Conservation (phyloP, 495 filamentous ascomycete species). For the Lichenothelia convexa region DNA sequence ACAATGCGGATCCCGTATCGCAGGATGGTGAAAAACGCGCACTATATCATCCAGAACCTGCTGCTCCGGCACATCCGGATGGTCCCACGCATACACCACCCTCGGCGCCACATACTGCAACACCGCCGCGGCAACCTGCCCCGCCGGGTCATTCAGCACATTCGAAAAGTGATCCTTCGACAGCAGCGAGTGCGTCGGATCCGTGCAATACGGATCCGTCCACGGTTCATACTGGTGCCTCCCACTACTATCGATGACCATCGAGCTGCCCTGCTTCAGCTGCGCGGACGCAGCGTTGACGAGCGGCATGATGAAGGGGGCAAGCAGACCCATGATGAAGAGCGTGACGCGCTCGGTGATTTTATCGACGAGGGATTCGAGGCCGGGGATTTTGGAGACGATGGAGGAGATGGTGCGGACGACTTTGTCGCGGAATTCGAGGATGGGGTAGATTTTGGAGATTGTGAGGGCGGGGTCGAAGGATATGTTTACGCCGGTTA, state of each 20-base stretch:
- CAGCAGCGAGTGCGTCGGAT: conserved; percentile 87
- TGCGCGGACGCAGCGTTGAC: conserved; percentile 70
- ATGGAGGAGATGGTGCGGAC: conserved; percentile 64
- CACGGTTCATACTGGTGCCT: conserved; percentile 81
- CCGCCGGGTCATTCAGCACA: conserved; percentile 72
- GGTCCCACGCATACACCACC: conserved; percentile 77
- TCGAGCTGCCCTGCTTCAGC: conserved; percentile 65
- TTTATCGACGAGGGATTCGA: conserved; percentile 70
- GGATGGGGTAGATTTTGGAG: conserved; percentile 79
- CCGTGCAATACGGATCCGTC: conserved; percentile 66
- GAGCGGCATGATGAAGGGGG: conserved; percentile 77
- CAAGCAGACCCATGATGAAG: conserved; percentile 74
- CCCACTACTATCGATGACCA: conserved; percentile 61
- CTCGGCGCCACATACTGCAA: conserved; percentile 74
- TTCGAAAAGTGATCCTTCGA: conserved; percentile 97
- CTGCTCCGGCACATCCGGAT: conserved; percentile 56
- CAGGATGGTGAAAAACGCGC: conserved; percentile 77
- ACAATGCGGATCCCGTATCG: conserved; percentile 45
- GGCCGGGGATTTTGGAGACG: conserved; percentile 80
- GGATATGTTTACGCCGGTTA: conserved; percentile 51
- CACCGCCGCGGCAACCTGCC: conserved; percentile 59
- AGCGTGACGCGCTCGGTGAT: conserved; percentile 81
- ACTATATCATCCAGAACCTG: conserved; percentile 63
- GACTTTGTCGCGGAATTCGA: conserved; percentile 84
- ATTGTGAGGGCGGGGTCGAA: conserved; percentile 72